phyloP scores from a whole-genome alignment of 2,329 filamentous ascomycete genomes.

The Fusarium sp. region DNA sequence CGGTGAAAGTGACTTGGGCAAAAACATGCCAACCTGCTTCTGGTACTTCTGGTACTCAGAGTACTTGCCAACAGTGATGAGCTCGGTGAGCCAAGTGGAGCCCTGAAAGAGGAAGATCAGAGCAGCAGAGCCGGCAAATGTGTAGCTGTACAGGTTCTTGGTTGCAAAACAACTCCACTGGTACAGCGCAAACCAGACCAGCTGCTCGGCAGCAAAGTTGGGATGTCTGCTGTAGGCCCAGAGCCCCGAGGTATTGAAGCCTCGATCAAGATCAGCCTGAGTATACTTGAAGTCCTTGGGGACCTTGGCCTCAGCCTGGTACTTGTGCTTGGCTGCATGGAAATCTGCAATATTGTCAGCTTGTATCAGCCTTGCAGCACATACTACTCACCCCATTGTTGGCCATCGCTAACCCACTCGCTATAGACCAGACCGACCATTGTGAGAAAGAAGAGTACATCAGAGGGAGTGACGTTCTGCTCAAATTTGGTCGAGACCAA shows the following conservation, averaged over 20 bases:
- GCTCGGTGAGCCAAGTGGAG: slow-evolving; percentile 89
- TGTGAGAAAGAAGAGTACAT: slow-evolving; percentile 63
- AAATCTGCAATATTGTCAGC: slow-evolving; percentile 66
- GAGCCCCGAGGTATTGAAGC: slow-evolving; percentile 86
- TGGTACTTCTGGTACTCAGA: slow-evolving; percentile 90
- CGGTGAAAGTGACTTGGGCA: slow-evolving; percentile 69
- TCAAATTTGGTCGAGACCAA: slow-evolving; percentile 78
- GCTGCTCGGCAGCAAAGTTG: slow-evolving; percentile 94
- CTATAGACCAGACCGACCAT: slow-evolving; percentile 67
- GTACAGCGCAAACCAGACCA: slow-evolving; percentile 89
- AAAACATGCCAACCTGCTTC: slow-evolving; percentile 82
- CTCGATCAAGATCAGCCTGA: slow-evolving; percentile 85
- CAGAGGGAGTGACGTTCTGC: slow-evolving; percentile 59
- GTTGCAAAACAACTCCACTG: slow-evolving; percentile 86
- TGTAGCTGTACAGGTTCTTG: slow-evolving; percentile 82
- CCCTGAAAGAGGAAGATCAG: slow-evolving; percentile 88
- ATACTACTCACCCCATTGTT: slow-evolving; percentile 81
- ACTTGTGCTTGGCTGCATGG: slow-evolving; percentile 83
- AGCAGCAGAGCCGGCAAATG: slow-evolving; percentile 74
- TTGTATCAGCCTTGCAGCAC: not conserved
- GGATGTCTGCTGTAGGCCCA: slow-evolving; percentile 93
- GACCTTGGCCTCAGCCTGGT: slow-evolving; percentile 68
- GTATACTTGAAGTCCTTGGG: slow-evolving; percentile 60
- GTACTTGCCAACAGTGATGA: slow-evolving; percentile 85
- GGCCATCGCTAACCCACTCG: slow-evolving; percentile 89